A percentile compares a stretch with the other conserved stretches of the same genome.
Conservation (phyloP, 2,329 filamentous ascomycete genomes). For the Clathrospora elynae region DNA sequence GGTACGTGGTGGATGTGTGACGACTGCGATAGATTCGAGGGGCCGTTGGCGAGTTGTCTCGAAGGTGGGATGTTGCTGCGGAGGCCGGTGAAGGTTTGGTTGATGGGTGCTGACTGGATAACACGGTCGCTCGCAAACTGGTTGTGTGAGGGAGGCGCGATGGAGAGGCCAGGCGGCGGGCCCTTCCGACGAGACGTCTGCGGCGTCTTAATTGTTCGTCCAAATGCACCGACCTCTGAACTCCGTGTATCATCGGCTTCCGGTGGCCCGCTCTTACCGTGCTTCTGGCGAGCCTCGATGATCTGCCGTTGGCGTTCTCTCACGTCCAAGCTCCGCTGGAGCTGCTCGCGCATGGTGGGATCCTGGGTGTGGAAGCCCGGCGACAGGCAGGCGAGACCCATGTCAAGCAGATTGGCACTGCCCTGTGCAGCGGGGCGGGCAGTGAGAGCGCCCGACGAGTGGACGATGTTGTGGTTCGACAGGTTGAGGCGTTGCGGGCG, state of each 20-base stretch:
- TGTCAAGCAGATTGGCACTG: conserved; percentile 78
- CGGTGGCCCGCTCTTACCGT: conserved; percentile 58
- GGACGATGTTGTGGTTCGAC: conserved; percentile 58
- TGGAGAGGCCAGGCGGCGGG: conserved; percentile 86
- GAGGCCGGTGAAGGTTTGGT: conserved; percentile 93
- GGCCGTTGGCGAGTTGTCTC: conserved; percentile 78
- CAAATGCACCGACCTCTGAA: conserved; percentile 51
- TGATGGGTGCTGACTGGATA: conserved; percentile 92
- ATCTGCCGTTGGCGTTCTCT: conserved; percentile 92
- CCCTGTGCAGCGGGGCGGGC: conserved; percentile 76
- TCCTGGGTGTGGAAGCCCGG: conserved; percentile 96
- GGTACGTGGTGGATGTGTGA: conserved; percentile 91
- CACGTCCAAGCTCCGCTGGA: conserved; percentile 91
- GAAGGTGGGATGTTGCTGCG: conserved; percentile 68
- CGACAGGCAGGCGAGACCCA: conserved; percentile 91
- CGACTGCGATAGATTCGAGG: conserved; percentile 79
- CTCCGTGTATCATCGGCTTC: conserved; percentile 41
- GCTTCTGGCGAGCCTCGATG: conserved; percentile 91
- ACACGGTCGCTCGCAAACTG: conserved; percentile 93
- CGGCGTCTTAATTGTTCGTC: conserved; percentile 66
- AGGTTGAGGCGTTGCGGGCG: conserved; percentile 79
- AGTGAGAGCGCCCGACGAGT: conserved; percentile 55
- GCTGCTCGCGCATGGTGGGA: conserved; percentile 92
- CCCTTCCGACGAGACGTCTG: conserved; percentile 74
- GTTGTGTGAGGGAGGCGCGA: conserved; percentile 90